Evolutionary conservation across 306 rosid genomes (phyloP).

Genomic region (Lathyrus sativus): DNA sequence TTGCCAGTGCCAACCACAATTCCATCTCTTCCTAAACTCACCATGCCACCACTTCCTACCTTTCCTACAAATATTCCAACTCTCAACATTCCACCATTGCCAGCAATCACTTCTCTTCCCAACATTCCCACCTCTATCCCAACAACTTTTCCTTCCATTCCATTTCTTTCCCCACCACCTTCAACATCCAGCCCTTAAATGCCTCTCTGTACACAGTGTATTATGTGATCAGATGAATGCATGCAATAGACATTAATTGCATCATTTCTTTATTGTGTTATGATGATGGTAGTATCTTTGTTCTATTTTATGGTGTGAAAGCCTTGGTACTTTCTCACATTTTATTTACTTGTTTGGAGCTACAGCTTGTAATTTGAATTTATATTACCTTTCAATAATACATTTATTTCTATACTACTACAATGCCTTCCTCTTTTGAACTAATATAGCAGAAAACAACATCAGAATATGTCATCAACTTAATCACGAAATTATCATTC

Average conservation of each 20-base stretch:
- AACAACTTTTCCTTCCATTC: constrained; percentile 34
- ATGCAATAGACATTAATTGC: not conserved
- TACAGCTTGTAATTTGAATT: constrained; percentile 3
- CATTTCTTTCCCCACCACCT: constrained; percentile 48
- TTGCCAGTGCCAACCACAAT: not conserved
- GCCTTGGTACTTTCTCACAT: not conserved
- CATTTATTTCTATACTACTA: not conserved
- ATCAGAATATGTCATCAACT: too few species aligned
- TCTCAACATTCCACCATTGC: constrained; percentile 33
- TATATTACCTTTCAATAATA: not conserved
- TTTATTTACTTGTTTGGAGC: not conserved
- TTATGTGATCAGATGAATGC: not conserved
- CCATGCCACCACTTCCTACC: constrained; percentile 38
- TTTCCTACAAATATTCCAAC: constrained; percentile 17
- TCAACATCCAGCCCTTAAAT: constrained; percentile 42
- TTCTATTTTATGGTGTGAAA: constrained; percentile 1
- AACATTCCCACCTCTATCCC: constrained; percentile 32
- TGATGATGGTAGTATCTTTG: not conserved
- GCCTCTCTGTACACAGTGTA: not conserved
- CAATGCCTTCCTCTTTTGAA: not conserved
- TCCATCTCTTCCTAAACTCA: constrained; percentile 18
- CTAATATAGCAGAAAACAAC: not conserved
- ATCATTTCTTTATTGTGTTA: not conserved
- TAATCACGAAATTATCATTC: too few species aligned
- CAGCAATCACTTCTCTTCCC: not conserved